These are phyloP conservation scores for Mortierella claussenii DNA, from an alignment of 192 early-diverging fungal species.

Conservation along the genomic window DNA sequence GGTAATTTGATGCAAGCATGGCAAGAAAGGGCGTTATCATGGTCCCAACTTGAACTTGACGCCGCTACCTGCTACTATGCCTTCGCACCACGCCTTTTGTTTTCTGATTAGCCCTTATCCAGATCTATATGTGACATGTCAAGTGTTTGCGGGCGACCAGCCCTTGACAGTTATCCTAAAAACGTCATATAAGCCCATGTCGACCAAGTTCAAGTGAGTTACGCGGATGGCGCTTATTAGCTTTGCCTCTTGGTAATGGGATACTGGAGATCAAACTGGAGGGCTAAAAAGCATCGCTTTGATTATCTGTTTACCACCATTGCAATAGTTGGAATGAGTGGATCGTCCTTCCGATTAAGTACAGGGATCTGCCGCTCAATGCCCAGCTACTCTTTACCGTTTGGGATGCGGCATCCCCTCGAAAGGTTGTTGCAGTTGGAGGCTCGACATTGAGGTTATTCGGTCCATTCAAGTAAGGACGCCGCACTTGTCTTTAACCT, in stretches of 20 bases:
- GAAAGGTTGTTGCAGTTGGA: slow-evolving; percentile 79
- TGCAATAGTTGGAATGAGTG: slow-evolving; percentile 90
- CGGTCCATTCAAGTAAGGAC: slow-evolving; percentile 75
- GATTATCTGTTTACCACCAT: too few relatives aligned
- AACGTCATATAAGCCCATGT: slow-evolving; percentile 73
- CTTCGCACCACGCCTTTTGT: neutral
- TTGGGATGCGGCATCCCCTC: slow-evolving; percentile 82
- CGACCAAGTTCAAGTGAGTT: slow-evolving; percentile 66
- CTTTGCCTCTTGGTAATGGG: too few relatives aligned
- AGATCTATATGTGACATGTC: slow-evolving; percentile 73
- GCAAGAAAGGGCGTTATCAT: too few relatives aligned
- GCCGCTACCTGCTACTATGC: slow-evolving; percentile 2
- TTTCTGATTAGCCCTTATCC: slow-evolving; percentile 51
- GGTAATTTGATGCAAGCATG: too few relatives aligned
- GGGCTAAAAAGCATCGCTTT: too few relatives aligned
- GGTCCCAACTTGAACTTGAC: neutral
- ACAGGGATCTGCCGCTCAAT: slow-evolving; percentile 81
- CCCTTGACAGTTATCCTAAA: slow-evolving; percentile 71
- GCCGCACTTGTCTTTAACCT: neutral
- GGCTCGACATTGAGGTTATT: slow-evolving; percentile 84
- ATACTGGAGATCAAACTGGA: too few relatives aligned
- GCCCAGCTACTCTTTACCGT: slow-evolving; percentile 79
- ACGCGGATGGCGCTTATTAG: too few relatives aligned
- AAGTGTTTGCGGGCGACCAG: slow-evolving; percentile 77
- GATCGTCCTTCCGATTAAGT: slow-evolving; percentile 89